Percentiles rank a stretch among this genome's conserved stretches.
phyloP scores from a whole-genome alignment of 345 rosid species.

The Citrus reticulata region DNA sequence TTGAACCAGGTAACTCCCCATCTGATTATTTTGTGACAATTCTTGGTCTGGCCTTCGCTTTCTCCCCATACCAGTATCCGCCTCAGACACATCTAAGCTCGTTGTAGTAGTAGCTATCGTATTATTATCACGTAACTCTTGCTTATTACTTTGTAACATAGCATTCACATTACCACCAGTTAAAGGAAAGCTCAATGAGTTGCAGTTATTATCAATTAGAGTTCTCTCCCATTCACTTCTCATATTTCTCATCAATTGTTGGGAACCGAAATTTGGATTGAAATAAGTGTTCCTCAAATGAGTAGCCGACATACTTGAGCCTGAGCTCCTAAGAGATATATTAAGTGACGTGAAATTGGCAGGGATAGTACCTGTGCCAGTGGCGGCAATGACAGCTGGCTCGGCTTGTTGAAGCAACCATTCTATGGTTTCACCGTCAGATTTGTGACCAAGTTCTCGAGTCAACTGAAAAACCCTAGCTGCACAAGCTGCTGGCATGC shows the following conservation, averaged over 20 bases:
- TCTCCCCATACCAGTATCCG: slow-evolving; percentile 16
- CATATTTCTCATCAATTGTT: slow-evolving; percentile 20
- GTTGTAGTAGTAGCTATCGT: not conserved
- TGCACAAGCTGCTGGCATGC: slow-evolving; percentile 92
- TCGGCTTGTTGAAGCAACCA: slow-evolving; percentile 94
- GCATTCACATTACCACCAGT: slow-evolving; percentile 14
- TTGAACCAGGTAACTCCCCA: slow-evolving; percentile 55
- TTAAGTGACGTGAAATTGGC: slow-evolving; percentile 89
- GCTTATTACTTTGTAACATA: slow-evolving; percentile 37
- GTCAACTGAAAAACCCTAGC: slow-evolving; percentile 94
- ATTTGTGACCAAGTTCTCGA: slow-evolving; percentile 83
- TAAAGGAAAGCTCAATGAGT: slow-evolving; percentile 16
- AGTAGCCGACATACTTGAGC: slow-evolving; percentile 70
- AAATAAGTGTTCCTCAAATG: slow-evolving; percentile 55
- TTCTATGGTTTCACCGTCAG: slow-evolving; percentile 88
- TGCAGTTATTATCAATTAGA: slow-evolving; percentile 13
- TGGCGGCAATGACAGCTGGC: slow-evolving; percentile 86
- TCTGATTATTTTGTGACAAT: slow-evolving; percentile 29
- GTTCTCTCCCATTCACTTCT: slow-evolving; percentile 38
- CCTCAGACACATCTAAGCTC: slow-evolving; percentile 18
- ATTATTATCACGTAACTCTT: slow-evolving; percentile 24
- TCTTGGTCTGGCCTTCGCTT: slow-evolving; percentile 25
- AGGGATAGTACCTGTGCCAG: slow-evolving; percentile 92
- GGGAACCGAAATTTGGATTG: slow-evolving; percentile 35
- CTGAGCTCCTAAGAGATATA: slow-evolving; percentile 78